A percentile compares a stretch with the other conserved stretches of the same genome.
These are phyloP conservation scores for Cercospora berteroae DNA, from an alignment of 2,329 filamentous ascomycete species.

Conservation along the genomic window DNA sequence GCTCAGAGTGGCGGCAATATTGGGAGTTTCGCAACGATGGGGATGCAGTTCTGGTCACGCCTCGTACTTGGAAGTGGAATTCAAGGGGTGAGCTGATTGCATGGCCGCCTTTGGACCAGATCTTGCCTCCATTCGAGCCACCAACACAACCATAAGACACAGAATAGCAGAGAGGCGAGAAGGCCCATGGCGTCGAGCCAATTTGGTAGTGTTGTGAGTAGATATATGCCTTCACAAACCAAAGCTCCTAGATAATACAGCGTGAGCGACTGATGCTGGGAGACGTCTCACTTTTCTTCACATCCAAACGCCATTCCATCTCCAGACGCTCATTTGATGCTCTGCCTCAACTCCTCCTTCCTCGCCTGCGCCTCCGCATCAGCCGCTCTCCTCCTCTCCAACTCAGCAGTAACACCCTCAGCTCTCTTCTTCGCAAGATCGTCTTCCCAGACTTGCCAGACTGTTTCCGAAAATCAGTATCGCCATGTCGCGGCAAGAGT, in stretches of 20 bases:
- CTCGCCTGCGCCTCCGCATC: conserved; percentile 33
- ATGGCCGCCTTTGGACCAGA: not conserved
- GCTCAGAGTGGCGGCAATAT: not conserved
- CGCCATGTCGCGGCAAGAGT: not conserved
- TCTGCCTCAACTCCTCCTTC: conserved; percentile 36
- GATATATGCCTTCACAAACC: not conserved
- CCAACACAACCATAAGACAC: not conserved
- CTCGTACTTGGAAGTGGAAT: conserved; percentile 7
- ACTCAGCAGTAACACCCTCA: conserved; percentile 28
- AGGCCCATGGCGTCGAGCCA: not conserved
- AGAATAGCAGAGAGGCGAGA: not conserved
- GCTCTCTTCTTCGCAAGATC: conserved; percentile 31
- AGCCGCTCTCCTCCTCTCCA: conserved; percentile 34
- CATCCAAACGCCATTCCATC: not conserved
- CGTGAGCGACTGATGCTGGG: not conserved
- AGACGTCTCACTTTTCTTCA: not conserved
- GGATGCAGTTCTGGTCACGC: not conserved
- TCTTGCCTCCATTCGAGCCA: not conserved
- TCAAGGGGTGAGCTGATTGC: conserved; percentile 4
- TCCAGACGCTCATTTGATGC: conserved; percentile 26
- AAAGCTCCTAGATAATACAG: not conserved
- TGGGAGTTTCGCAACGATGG: not conserved
- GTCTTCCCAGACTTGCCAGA: conserved; percentile 40
- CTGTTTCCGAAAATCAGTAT: conserved; percentile 21
- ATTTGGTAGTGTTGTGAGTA: not conserved